These are phyloP conservation scores for Osmanthus fragrans DNA, from an alignment of 257 asterid species.

Conservation along the genomic window DNA sequence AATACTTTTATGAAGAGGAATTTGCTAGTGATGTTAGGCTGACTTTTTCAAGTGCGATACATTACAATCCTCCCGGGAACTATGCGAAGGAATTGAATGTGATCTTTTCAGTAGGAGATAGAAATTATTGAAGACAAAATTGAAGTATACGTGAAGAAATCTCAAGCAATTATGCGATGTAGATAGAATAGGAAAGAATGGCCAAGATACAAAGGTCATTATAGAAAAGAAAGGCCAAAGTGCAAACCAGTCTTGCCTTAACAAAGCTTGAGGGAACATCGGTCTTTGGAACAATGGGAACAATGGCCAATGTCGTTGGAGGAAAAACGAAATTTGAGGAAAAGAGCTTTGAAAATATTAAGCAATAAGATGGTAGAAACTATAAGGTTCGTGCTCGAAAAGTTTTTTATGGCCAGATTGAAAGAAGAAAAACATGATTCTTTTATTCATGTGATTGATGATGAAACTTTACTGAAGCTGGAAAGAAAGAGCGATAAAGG, in stretches of 20 bases:
- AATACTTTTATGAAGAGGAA: slow-evolving; percentile 49
- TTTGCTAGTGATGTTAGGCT: slow-evolving; percentile 72
- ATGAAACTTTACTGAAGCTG: slow-evolving; percentile 46
- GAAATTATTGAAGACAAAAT: slow-evolving; percentile 46
- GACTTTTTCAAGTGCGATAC: slow-evolving; percentile 69
- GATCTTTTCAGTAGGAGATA: slow-evolving; percentile 46
- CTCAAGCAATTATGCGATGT: slow-evolving; percentile 18
- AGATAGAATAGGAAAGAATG: slow-evolving; percentile 15
- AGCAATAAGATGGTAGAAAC: neutral
- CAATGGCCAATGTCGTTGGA: slow-evolving; percentile 34
- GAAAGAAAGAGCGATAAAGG: slow-evolving; percentile 43
- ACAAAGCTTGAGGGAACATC: slow-evolving; percentile 24
- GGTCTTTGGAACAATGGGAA: neutral
- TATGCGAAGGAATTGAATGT: slow-evolving; percentile 48
- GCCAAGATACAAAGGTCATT: too few relatives aligned
- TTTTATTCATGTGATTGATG: slow-evolving; percentile 36
- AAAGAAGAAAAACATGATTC: slow-evolving; percentile 26
- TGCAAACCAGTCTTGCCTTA: slow-evolving; percentile 9
- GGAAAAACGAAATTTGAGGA: neutral
- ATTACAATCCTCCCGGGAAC: slow-evolving; percentile 58
- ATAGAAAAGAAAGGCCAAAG: neutral
- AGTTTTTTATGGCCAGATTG: slow-evolving; percentile 21
- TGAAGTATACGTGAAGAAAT: slow-evolving; percentile 31
- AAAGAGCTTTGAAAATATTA: too few relatives aligned
- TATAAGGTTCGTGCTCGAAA: neutral